A percentile compares a stretch with the other conserved stretches of the same genome.
Evolutionary conservation across 352 stramenopile species (phyloP).

Genomic region (Plasmopara viticola): DNA sequence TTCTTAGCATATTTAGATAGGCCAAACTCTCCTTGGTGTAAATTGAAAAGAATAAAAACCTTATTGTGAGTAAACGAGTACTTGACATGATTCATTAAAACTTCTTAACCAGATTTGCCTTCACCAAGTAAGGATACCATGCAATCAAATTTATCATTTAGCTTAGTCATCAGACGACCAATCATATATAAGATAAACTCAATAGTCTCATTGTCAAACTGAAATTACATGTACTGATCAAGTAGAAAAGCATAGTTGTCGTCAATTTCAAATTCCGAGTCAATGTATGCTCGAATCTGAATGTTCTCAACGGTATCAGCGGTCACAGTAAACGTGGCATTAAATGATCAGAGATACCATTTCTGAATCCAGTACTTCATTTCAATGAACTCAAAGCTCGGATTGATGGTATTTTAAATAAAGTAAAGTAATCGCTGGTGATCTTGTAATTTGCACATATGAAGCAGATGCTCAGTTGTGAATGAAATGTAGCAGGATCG

Average conservation of each 20-base stretch:
- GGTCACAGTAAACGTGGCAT: neutral
- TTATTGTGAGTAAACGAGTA: too few relatives aligned
- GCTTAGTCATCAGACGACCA: neutral
- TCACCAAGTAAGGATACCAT: too few relatives aligned
- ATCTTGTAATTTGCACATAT: too few relatives aligned
- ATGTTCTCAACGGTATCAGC: too few relatives aligned
- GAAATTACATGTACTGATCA: neutral
- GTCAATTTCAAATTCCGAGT: neutral
- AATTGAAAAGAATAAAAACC: neutral
- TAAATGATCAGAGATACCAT: neutral
- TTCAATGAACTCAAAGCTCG: too few relatives aligned
- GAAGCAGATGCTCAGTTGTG: too few relatives aligned
- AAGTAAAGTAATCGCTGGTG: too few relatives aligned
- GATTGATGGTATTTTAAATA: too few relatives aligned
- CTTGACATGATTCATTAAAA: too few relatives aligned
- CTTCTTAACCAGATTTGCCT: too few relatives aligned
- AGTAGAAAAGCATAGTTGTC: neutral
- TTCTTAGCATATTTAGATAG: neutral
- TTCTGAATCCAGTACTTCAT: neutral
- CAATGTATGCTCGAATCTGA: neutral
- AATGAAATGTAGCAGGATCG: too few relatives aligned
- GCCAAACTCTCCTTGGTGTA: neutral
- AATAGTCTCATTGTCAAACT: neutral
- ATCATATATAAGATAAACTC: neutral
- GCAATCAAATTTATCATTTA: neutral